These are phyloP conservation scores for Pichia sp. DNA, from an alignment of 1,139 yeast species.

Conservation along the genomic window DNA sequence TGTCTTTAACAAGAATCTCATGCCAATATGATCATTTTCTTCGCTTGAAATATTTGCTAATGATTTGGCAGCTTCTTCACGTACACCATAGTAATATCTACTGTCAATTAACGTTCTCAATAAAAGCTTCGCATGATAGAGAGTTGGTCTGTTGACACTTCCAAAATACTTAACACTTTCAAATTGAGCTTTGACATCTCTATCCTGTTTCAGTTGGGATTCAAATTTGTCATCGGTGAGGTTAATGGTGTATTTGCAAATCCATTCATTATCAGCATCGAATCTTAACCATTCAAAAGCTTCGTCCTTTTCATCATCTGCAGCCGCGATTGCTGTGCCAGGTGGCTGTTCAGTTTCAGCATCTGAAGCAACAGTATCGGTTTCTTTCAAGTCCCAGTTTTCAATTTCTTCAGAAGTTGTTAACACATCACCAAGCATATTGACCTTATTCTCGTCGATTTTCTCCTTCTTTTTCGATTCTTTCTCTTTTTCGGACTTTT, in stretches of 20 bases:
- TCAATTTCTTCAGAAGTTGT: constrained; percentile 56
- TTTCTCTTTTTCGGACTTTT: constrained; percentile 36
- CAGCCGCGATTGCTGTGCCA: constrained; percentile 38
- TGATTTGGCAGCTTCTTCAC: constrained; percentile 85
- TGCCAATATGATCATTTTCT: constrained; percentile 66
- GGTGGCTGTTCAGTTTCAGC: constrained; percentile 52
- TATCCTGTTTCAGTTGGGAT: constrained; percentile 89
- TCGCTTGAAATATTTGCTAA: constrained; percentile 65
- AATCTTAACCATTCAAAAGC: constrained; percentile 98
- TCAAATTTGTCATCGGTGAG: constrained; percentile 97
- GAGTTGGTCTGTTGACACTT: constrained; percentile 50
- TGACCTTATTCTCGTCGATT: constrained; percentile 45
- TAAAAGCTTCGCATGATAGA: constrained; percentile 72
- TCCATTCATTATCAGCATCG: constrained; percentile 98
- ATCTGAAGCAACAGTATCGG: constrained; percentile 37
- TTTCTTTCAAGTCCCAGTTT: constrained; percentile 75
- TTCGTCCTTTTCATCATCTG: constrained; percentile 39
- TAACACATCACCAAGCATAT: constrained; percentile 79
- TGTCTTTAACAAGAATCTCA: constrained; percentile 67
- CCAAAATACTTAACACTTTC: constrained; percentile 78
- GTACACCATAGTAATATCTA: constrained; percentile 84
- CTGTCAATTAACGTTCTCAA: constrained; percentile 80
- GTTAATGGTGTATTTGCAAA: constrained; percentile 72
- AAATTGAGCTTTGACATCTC: constrained; percentile 94
- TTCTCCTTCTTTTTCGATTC: constrained; percentile 31